phyloP scores from a whole-genome alignment of 805 yeast genomes.

The Kazachstania psychrophila region DNA sequence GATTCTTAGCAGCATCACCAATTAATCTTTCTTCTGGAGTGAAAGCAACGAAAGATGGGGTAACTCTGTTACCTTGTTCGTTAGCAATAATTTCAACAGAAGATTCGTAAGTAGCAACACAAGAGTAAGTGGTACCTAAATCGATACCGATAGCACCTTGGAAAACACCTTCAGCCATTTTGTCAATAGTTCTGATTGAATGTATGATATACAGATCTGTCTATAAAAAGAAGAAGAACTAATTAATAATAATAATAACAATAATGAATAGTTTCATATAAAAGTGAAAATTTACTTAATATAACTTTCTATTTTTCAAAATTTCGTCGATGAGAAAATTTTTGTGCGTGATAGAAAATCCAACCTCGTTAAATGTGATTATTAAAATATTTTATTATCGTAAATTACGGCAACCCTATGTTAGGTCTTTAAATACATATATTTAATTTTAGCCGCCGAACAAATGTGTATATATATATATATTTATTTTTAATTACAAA shows the following conservation, averaged over 20 bases:
- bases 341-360: neutral
- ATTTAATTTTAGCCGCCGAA: neutral
- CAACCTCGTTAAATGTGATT: neutral
- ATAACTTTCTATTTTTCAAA: too few relatives aligned
- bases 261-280: neutral
- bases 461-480: neutral
- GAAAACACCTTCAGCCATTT: conserved; percentile 96
- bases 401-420: too few relatives aligned
- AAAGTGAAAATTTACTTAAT: neutral
- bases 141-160: conserved; percentile 99
- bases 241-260: neutral
- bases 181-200: conserved; percentile 27
- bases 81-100: conserved; percentile 73
- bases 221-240: conserved; percentile 8
- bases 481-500: too few relatives aligned
- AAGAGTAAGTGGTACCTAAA: conserved; percentile 79
- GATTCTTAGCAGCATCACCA: conserved; percentile 78
- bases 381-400: neutral
- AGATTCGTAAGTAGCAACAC: conserved; percentile 72
- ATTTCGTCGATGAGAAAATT: neutral
- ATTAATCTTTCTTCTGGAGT: conserved; percentile 68
- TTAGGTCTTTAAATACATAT: neutral
- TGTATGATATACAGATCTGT: neutral
- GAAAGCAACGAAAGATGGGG: conserved; percentile 74
- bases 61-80: conserved; percentile 92